phyloP scores from a whole-genome alignment of 1,284 basidiomycete genomes.

The Apiotrichum siamense region DNA sequence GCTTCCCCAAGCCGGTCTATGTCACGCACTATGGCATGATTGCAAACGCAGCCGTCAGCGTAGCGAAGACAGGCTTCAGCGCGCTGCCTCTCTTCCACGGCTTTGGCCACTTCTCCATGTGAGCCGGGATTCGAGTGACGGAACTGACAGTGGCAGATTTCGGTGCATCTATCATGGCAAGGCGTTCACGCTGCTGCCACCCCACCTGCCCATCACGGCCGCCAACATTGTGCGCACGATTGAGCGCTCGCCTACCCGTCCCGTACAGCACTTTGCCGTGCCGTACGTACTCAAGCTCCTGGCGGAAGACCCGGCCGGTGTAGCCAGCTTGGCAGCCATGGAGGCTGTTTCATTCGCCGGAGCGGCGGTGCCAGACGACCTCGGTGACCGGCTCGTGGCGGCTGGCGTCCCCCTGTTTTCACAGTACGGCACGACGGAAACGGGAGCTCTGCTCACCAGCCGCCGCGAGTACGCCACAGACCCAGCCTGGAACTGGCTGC shows the following conservation, averaged over 20 bases:
- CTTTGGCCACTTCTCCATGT: conserved; percentile 51
- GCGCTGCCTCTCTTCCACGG: conserved; percentile 52
- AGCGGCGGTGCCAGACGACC: conserved; percentile 48
- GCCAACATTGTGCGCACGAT: conserved; percentile 49
- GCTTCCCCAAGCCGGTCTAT: conserved; percentile 48
- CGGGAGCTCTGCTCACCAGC: conserved; percentile 48
- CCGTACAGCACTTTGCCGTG: conserved; percentile 46
- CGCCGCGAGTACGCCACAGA: conserved; percentile 53
- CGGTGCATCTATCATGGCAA: conserved; percentile 50
- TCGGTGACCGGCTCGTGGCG: conserved; percentile 55
- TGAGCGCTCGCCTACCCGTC: conserved; percentile 39
- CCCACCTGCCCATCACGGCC: conserved; percentile 54
- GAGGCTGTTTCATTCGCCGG: conserved; percentile 51
- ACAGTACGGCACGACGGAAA: conserved; percentile 53
- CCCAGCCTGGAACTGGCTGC: conserved; percentile 59
- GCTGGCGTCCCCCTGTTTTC: conserved; percentile 56
- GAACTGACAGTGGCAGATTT: conserved; percentile 16
- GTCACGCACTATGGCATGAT: conserved; percentile 43
- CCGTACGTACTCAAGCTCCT: conserved; percentile 53
- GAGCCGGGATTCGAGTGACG: neutral
- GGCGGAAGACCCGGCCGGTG: conserved; percentile 53
- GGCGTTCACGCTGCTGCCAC: conserved; percentile 54
- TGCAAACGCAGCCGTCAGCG: conserved; percentile 34
- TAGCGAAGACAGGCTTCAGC: conserved; percentile 51
- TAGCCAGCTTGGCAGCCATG: conserved; percentile 50